phyloP scores from a whole-genome alignment of 768 basidiomycete species.

The Phallus indusiatus region DNA sequence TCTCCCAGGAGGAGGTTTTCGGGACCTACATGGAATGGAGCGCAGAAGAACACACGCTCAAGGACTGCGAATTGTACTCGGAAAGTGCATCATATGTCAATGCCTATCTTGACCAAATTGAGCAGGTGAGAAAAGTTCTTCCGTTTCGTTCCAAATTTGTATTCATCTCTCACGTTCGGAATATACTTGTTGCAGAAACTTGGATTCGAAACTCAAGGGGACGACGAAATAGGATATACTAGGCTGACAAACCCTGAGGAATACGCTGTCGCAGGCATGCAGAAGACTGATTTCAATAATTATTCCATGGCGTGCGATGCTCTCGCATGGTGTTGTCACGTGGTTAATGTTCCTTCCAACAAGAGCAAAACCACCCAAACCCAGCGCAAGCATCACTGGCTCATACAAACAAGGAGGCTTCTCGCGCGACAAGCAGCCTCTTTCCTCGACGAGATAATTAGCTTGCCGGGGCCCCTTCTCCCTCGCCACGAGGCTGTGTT shows the following conservation, averaged over 20 bases:
- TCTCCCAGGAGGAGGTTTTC: neutral
- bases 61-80: constrained; percentile 22
- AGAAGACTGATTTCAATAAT: constrained; percentile 30
- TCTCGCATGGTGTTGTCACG: constrained; percentile 39
- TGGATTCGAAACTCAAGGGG: constrained; percentile 27
- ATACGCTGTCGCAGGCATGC: neutral
- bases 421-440: constrained; percentile 36
- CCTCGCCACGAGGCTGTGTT: constrained; percentile 40
- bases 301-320: constrained; percentile 41
- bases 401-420: constrained; percentile 18
- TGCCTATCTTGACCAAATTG: constrained; percentile 33
- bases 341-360: constrained; percentile 6
- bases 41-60: neutral
- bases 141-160: neutral
- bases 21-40: neutral
- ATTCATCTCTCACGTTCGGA: neutral
- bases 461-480: constrained; percentile 31
- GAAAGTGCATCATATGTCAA: constrained; percentile 50
- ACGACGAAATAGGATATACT: constrained; percentile 50
- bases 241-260: neutral
- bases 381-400: constrained; percentile 18
- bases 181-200: neutral
- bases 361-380: constrained; percentile 10
- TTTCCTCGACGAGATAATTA: constrained; percentile 41
- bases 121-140: constrained; percentile 27